A percentile compares a stretch with the other conserved stretches of the same genome.
phyloP scores from a whole-genome alignment of 2,329 filamentous ascomycete genomes.

The Penicillium sp. region DNA sequence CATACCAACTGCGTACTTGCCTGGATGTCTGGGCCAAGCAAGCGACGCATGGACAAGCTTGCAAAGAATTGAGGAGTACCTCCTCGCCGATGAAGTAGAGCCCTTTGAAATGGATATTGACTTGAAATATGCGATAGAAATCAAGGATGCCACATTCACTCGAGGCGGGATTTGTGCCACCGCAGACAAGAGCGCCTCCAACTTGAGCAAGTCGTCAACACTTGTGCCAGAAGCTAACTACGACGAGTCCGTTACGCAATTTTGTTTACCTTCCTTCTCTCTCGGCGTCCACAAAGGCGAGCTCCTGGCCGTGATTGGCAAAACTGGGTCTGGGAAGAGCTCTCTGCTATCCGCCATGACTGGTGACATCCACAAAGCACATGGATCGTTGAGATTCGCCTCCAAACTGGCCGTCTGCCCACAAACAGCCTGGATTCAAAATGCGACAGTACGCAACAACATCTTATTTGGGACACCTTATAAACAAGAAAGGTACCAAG shows the following conservation, averaged over 20 bases:
- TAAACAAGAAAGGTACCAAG: conserved; percentile 52
- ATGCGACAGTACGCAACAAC: conserved; percentile 61
- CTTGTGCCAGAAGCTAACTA: too few species aligned
- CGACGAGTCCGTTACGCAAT: too few species aligned
- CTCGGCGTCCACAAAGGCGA: neutral
- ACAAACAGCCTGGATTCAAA: conserved; percentile 62
- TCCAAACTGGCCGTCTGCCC: conserved; percentile 41
- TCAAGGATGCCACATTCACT: too few species aligned
- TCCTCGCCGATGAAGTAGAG: conserved; percentile 2
- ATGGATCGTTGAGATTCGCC: neutral
- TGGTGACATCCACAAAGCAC: neutral
- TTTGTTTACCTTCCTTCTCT: neutral
- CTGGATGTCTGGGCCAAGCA: neutral
- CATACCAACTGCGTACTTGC: neutral
- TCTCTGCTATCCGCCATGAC: conserved; percentile 1
- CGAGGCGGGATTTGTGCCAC: too few species aligned
- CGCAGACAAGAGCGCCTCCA: too few species aligned
- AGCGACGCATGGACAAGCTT: neutral
- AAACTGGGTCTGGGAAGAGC: conserved; percentile 4
- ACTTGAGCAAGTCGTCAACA: too few species aligned
- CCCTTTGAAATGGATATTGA: neutral
- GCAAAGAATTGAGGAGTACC: conserved; percentile 3
- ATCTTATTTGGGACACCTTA: conserved; percentile 59
- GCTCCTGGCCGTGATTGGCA: conserved; percentile 2
- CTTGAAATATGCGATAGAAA: too few species aligned